Evolutionary conservation across 768 basidiomycete genomes (phyloP).

Genomic region (Tricholoma matsutake): DNA sequence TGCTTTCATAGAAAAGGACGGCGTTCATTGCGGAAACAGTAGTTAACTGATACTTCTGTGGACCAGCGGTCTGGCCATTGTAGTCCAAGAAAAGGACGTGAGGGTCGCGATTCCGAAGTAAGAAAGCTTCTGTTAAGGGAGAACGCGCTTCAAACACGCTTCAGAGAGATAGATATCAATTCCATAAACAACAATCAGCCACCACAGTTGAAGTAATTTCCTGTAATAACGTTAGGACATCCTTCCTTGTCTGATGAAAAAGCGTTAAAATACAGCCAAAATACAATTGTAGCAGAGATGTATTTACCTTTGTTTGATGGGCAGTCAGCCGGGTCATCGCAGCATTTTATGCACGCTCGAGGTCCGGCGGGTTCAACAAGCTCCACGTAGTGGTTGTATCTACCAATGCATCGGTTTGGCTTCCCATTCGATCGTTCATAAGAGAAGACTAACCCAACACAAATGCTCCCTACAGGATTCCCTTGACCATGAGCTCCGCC

Average conservation of each 20-base stretch:
- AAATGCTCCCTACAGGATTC: slow-evolving; percentile 50
- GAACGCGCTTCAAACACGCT: no score
- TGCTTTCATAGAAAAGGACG: no score
- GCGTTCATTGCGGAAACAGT: no score
- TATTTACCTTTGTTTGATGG: slow-evolving; percentile 44
- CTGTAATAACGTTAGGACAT: slow-evolving; percentile 50
- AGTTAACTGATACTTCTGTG: no score
- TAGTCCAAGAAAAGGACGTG: no score
- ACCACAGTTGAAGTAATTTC: slow-evolving; percentile 53
- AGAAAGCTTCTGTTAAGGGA: no score
- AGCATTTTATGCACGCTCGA: slow-evolving; percentile 58
- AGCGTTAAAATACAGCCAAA: neutral
- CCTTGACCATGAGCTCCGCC: slow-evolving; percentile 49
- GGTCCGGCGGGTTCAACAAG: slow-evolving; percentile 49
- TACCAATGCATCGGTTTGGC: slow-evolving; percentile 10
- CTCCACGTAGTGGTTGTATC: slow-evolving; percentile 61
- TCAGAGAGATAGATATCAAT: no score
- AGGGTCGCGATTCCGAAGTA: no score
- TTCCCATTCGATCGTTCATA: neutral
- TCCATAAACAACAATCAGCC: slow-evolving; percentile 19
- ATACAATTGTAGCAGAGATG: neutral
- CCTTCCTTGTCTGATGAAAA: slow-evolving; percentile 40
- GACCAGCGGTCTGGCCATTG: no score
- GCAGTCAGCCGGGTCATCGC: slow-evolving; percentile 52
- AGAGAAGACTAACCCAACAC: slow-evolving; percentile 38